Evolutionary conservation across 2,329 filamentous ascomycete species (phyloP).

Genomic region (Xylariaceae sp.): DNA sequence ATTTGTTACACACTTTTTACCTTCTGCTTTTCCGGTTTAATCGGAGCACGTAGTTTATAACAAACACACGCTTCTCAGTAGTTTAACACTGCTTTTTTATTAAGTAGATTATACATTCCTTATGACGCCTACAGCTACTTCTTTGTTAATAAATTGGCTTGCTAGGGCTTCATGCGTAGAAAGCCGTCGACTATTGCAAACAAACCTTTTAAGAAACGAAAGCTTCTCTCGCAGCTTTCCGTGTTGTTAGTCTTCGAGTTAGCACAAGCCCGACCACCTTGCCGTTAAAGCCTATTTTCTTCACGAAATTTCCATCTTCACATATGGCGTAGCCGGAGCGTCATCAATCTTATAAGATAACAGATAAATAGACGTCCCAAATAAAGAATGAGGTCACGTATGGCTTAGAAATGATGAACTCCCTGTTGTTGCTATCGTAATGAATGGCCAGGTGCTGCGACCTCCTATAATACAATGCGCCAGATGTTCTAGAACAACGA

Average conservation of each 20-base stretch:
- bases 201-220: not conserved
- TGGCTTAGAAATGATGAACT: not conserved
- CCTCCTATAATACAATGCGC: not conserved
- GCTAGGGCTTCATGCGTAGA: not conserved
- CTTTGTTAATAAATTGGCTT: not conserved
- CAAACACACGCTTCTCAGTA: constrained; percentile 2
- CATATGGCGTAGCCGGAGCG: not conserved
- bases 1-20: constrained; percentile 1
- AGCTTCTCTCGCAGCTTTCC: not conserved
- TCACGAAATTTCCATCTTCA: not conserved
- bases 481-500: not conserved
- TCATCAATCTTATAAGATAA: not conserved
- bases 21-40: constrained; percentile 1
- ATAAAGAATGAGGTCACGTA: not conserved
- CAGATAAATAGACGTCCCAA: not conserved
- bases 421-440: not conserved
- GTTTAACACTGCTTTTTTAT: constrained; percentile 2
- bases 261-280: not conserved
- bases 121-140: not conserved
- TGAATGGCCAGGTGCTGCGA: not conserved
- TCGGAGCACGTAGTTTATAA: not conserved
- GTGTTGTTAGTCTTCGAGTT: not conserved
- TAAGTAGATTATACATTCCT: constrained; percentile 1
- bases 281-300: not conserved
- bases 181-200: not conserved